Base-by-base conservation (phyloP, 768 basidiomycete genomes). In the Lactarius quietus region DNA sequence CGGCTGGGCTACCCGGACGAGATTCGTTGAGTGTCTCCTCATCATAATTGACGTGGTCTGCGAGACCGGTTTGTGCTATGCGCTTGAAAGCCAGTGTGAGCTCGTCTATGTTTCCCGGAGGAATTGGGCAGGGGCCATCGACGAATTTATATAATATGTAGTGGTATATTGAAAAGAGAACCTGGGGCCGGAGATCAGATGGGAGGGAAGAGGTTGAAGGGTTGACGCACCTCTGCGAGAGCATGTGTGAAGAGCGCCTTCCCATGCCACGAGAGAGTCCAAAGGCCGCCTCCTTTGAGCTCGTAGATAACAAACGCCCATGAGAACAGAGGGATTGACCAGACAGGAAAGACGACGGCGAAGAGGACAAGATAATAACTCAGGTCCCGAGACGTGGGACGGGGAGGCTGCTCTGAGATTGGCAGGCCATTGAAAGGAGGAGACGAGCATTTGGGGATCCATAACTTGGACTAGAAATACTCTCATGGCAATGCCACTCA, bases 81-180 rank as follows among this genome's bases (percentile, higher is more conserved):
- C 91, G 86, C 48, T 75, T 75, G 71, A 86, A 86, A 29, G 85
- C 83, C 0, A 80, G 72, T 64, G 82, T 84, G 15, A 91, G 83
- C 66, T 90, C 86, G 28, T 73, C 72, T 9, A 82, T 70, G 68
- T 86, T 80, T n/a, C 81, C 78, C 31, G 81, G 75, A 36, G 76
- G 73, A 64, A 72, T 75, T 20, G 80, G 81, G 51, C 82, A 77
- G 17, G 81, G 81, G 3, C 78, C 76, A 39, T 83, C 78, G 45
- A 87, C 78, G 64, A 77, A 76, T 59, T 73, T 76, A 23, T 80
- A 78, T 48, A 91, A 80, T 61, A 80, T 74, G 63, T 75, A 75
- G 69, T 91, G 81, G 73, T 90, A 85, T 20, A 90, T 71, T 70
- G 86, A 89, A 73, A 92, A 93, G 64, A 86, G 73, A 10, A 85